phyloP scores from a whole-genome alignment of 495 filamentous ascomycete species.

The Aspergillus biplanus region DNA sequence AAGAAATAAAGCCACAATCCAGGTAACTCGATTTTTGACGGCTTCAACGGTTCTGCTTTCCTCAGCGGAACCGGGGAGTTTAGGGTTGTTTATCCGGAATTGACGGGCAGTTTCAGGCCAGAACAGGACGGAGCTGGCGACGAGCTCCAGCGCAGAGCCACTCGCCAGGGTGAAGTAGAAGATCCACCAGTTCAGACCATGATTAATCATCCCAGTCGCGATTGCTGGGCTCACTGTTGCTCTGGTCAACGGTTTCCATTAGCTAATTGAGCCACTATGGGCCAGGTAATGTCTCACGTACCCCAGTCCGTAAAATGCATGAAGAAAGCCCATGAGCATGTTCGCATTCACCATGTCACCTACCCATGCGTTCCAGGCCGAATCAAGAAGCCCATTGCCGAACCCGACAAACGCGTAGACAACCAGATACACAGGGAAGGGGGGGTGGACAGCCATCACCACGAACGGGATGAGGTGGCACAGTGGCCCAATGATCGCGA shows the following conservation, averaged over 20 bases:
- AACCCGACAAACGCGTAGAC: constrained; percentile 57
- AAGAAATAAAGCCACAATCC: constrained; percentile 19
- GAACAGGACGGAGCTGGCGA: constrained; percentile 13
- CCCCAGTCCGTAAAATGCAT: constrained; percentile 58
- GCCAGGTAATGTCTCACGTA: not conserved
- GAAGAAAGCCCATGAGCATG: constrained; percentile 49
- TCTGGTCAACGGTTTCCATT: not conserved
- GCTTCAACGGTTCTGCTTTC: constrained; percentile 15
- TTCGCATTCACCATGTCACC: constrained; percentile 58
- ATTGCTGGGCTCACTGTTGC: constrained; percentile 17
- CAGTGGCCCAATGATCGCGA: constrained; percentile 63
- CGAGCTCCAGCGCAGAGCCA: constrained; percentile 9
- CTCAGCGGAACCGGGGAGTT: constrained; percentile 3
- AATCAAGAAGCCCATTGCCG: constrained; percentile 58
- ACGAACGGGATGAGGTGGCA: constrained; percentile 63
- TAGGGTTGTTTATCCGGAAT: constrained; percentile 15
- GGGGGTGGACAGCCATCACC: constrained; percentile 54
- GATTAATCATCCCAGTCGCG: constrained; percentile 16
- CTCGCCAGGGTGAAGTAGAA: constrained; percentile 13
- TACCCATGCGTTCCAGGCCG: constrained; percentile 63
- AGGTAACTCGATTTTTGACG: constrained; percentile 15
- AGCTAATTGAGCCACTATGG: not conserved
- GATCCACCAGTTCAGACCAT: constrained; percentile 12
- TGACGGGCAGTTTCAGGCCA: constrained; percentile 14
- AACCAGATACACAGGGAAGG: constrained; percentile 55